These are phyloP conservation scores for Coemansia sp. DNA, from an alignment of 192 early-diverging fungal genomes.

Conservation along the genomic window DNA sequence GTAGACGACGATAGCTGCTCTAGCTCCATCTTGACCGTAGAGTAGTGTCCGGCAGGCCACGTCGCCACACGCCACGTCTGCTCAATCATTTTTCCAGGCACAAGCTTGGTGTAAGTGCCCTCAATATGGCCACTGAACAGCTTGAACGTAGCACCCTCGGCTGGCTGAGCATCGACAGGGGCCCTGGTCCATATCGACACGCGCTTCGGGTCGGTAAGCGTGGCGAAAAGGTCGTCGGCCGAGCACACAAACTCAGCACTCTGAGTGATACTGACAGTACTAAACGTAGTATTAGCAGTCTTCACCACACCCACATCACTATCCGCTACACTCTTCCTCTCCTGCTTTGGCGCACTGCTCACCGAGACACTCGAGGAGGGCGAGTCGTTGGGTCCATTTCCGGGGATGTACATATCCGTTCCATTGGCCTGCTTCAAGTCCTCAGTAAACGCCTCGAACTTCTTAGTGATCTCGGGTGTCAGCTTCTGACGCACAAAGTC, in stretches of 20 bases:
- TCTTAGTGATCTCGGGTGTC: slow-evolving; percentile 59
- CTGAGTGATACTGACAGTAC: slow-evolving; percentile 68
- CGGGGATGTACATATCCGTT: slow-evolving; percentile 80
- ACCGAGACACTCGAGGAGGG: slow-evolving; percentile 8
- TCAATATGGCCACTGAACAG: slow-evolving; percentile 90
- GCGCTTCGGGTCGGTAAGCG: slow-evolving; percentile 72
- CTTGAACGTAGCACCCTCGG: slow-evolving; percentile 64
- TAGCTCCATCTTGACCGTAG: slow-evolving; percentile 75
- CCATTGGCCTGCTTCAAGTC: slow-evolving; percentile 76
- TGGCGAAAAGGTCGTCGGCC: slow-evolving; percentile 75
- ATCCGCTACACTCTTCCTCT: not conserved
- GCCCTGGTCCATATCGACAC: slow-evolving; percentile 82
- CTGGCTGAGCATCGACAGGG: slow-evolving; percentile 61
- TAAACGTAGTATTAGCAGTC: slow-evolving; percentile 33
- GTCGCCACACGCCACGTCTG: slow-evolving; percentile 82
- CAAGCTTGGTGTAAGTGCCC: slow-evolving; percentile 74
- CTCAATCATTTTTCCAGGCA: slow-evolving; percentile 73
- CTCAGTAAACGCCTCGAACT: slow-evolving; percentile 63
- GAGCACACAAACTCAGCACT: slow-evolving; percentile 83
- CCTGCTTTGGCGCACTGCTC: slow-evolving; percentile 2
- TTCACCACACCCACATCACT: slow-evolving; percentile 20
- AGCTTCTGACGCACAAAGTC: slow-evolving; percentile 71
- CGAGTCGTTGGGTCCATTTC: not conserved
- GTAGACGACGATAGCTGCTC: slow-evolving; percentile 69
- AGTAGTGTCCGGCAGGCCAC: slow-evolving; percentile 88